These are phyloP conservation scores for Fusarium annulatum DNA, from an alignment of 2,329 filamentous ascomycete genomes.

Conservation along the genomic window DNA sequence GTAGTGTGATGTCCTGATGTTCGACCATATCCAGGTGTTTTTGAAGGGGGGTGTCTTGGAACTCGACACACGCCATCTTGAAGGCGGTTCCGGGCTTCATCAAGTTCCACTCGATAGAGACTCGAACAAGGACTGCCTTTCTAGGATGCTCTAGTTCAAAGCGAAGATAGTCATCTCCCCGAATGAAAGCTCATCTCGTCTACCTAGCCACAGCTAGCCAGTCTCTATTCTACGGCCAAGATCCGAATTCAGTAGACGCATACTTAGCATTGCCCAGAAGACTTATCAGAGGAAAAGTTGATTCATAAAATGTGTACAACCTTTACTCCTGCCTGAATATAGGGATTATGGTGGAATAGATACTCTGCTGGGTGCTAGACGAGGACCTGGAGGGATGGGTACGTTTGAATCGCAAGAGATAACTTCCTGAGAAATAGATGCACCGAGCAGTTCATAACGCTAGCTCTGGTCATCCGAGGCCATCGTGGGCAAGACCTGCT, in stretches of 20 bases:
- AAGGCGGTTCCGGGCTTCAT: neutral
- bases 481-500: neutral
- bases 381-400: neutral
- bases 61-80: neutral
- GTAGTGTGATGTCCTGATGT: neutral
- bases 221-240: neutral
- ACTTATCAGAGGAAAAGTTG: neutral
- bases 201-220: neutral
- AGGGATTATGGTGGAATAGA: neutral
- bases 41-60: neutral
- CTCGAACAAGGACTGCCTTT: accelerated
- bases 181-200: neutral
- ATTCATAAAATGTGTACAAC: neutral
- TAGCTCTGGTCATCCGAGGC: neutral
- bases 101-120: neutral
- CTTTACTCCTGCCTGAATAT: neutral
- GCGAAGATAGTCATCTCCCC: neutral
- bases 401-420: neutral
- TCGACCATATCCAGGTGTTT: neutral
- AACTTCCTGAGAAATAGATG: neutral
- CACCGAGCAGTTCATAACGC: neutral
- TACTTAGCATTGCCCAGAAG: neutral
- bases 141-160: neutral
- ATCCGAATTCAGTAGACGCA: neutral
- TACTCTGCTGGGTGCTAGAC: neutral